Base-by-base conservation (phyloP, 345 rosid genomes). In the Cardiospermum halicacabum region DNA sequence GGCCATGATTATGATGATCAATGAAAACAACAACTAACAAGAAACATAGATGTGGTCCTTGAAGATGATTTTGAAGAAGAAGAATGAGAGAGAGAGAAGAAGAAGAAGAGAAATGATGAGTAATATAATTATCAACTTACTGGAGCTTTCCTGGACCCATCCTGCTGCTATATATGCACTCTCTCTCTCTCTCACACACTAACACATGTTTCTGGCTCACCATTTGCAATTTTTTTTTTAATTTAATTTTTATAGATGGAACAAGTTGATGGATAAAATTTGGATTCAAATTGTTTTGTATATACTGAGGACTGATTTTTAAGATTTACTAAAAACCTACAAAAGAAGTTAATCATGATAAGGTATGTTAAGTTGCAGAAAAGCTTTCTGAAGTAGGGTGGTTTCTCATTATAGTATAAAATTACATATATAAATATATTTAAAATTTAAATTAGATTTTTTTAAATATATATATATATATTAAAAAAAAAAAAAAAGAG, bases 131-230 rank as follows among this genome's bases (percentile, higher is more conserved):
- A 68, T 73, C 66, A 68, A 31, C 55, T n/a, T 40, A 67, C 31
- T 51, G 74, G 77, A 72, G 74, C 71, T 66, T 73, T 79, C 73
- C 5, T 64, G 82, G 84, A 73, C 81, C 87, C 81, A 69, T 72
- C 81, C 61, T 67, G 53, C 65, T 54, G 5, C 51, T 18, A 60
- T 68, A 66, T 73, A 64, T 67, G 73, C 19, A 27, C 62, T 58
- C 62, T 40, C 62, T 31, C 58, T 62, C 49, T 25, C 55, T 59
- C 69, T 53, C 55, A 72, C 75, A 34, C 57, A 37, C n/a, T 30
- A 56, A 59, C 71, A 68, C 64, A 59, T 57, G 56, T 66, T 71
- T n/a, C n/a, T 59, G 42, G 30, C 50, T 54, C 34, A 40, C 56
- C 45, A 43, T 39, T 39, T 34, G 58, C 36, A n/a, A 3, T 16